Conservation (phyloP, 495 filamentous ascomycete genomes). For the Neurospora terricola region DNA sequence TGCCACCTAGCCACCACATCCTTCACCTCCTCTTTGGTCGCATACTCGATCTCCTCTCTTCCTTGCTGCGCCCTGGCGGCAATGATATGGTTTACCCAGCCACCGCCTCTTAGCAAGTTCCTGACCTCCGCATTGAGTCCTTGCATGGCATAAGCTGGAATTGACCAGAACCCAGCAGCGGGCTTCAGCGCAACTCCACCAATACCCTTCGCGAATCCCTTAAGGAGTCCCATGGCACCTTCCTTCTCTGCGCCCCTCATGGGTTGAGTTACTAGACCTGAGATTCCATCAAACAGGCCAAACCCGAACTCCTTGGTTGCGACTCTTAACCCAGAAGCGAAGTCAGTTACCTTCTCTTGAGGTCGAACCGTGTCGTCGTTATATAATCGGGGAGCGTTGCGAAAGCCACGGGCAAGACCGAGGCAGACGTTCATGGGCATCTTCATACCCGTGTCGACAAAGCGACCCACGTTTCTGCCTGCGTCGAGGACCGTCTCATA, state of each 20-base stretch:
- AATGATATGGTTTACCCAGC: constrained; percentile 60
- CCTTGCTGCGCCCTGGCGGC: constrained; percentile 64
- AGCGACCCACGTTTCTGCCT: constrained; percentile 53
- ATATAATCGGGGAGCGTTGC: constrained; percentile 73
- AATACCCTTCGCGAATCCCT: constrained; percentile 66
- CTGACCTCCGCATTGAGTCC: constrained; percentile 67
- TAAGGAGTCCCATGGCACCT: constrained; percentile 57
- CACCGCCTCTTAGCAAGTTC: constrained; percentile 45
- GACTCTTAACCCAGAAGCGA: constrained; percentile 55
- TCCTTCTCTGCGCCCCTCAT: constrained; percentile 56
- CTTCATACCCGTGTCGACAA: constrained; percentile 60
- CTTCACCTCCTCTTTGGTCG: constrained; percentile 41
- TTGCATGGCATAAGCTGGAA: constrained; percentile 65
- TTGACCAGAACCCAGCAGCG: constrained; percentile 51
- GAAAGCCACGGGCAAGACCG: constrained; percentile 70
- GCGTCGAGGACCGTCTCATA: constrained; percentile 49
- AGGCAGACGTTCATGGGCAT: constrained; percentile 75
- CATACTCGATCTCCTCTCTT: constrained; percentile 44
- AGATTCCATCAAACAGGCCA: constrained; percentile 60
- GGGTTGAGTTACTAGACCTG: constrained; percentile 64
- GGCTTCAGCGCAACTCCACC: constrained; percentile 64
- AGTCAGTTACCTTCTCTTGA: constrained; percentile 57
- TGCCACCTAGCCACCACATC: constrained; percentile 53
- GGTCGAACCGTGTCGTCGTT: constrained; percentile 64
- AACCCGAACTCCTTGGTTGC: constrained; percentile 59